These are phyloP conservation scores for Papiliotrema flavescens DNA, from an alignment of 1,284 basidiomycete genomes.

Conservation along the genomic window DNA sequence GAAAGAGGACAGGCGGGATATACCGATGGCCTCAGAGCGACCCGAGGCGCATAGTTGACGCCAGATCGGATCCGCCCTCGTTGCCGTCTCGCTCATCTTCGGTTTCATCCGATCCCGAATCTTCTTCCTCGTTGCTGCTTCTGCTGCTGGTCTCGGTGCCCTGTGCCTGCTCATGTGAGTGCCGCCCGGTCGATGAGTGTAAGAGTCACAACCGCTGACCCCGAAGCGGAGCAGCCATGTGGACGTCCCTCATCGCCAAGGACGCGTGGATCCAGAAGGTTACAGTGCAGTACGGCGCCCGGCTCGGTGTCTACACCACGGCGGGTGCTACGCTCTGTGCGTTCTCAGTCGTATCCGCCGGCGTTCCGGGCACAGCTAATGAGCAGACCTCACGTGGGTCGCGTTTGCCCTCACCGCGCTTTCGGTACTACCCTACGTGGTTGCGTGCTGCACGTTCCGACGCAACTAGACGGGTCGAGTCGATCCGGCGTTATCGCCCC, in stretches of 20 bases:
- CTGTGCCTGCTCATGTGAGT: conserved; percentile 41
- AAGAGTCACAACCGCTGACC: conserved; percentile 4
- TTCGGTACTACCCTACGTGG: conserved; percentile 45
- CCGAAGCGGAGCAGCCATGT: conserved; percentile 44
- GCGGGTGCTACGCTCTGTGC: conserved; percentile 42
- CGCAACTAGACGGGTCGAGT: neutral
- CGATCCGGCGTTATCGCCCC: too few relatives aligned
- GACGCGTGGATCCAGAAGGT: conserved; percentile 34
- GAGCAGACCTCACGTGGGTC: conserved; percentile 46
- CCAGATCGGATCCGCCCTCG: conserved; percentile 37
- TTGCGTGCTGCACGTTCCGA: conserved; percentile 46
- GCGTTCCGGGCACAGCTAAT: neutral
- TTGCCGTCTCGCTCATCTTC: conserved; percentile 36
- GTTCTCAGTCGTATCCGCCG: conserved; percentile 7
- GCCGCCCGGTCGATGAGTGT: neutral
- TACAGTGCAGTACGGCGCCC: conserved; percentile 28
- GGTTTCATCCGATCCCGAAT: conserved; percentile 43
- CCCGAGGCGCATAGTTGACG: neutral
- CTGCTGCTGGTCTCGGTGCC: conserved; percentile 29
- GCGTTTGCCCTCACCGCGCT: conserved; percentile 44
- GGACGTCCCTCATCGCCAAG: conserved; percentile 46
- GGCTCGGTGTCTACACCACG: conserved; percentile 36
- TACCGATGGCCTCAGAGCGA: neutral
- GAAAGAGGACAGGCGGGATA: too few relatives aligned
- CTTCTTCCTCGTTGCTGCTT: conserved; percentile 43